Base-by-base conservation (phyloP, 176 grass and related monocot species). In the Miscanthus lutarioriparius region DNA sequence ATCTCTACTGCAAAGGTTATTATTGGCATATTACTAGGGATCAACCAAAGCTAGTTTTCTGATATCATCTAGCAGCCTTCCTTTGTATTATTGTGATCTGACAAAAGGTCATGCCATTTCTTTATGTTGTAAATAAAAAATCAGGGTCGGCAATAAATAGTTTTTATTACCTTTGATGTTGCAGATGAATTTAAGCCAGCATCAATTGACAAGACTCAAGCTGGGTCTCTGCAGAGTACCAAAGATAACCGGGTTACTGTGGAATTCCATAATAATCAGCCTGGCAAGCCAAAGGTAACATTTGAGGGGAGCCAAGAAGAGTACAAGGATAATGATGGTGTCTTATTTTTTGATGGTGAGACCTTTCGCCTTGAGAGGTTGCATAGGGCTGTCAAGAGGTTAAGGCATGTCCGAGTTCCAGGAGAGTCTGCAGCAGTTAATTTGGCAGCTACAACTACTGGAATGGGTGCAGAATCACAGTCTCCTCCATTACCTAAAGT, bases 181-280 rank as follows among this genome's bases (percentile, higher is more conserved):
- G 38, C 83, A 96, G 96, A 99, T 88, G 96, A 99, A 86, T 99
- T 99, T 90, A 96, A 99, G 83, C 96, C 96, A 76, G 91, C 96
- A 83, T 99, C 96, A 40, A 99, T 99, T 83, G 96, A 99, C 84
- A 96, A 96, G 84, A 96, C 85, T 74, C 93, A 99, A 83, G 83
- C 88, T 59, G 96, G 93, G 72, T 95, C 86, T 56, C 82, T 99
- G 63, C 91, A 99, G 62, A 96, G 92, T 70, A 96, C 64, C 43
- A 99, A 99, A 82, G 96, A 96, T 80, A 99, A 99, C 26, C 76
- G 96, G 76, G 91, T 96, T 62, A 89, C 96, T 78, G 96, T 99
- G 41, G 96, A 99, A 84, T 99, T 99, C 75, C 89, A 94, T 56
- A 99, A 99, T 53, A 99, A 95, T 87, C 96, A 94, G 81, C 91